Conservation (phyloP, 2,329 filamentous ascomycete species). For the Penicillium frequentans region DNA sequence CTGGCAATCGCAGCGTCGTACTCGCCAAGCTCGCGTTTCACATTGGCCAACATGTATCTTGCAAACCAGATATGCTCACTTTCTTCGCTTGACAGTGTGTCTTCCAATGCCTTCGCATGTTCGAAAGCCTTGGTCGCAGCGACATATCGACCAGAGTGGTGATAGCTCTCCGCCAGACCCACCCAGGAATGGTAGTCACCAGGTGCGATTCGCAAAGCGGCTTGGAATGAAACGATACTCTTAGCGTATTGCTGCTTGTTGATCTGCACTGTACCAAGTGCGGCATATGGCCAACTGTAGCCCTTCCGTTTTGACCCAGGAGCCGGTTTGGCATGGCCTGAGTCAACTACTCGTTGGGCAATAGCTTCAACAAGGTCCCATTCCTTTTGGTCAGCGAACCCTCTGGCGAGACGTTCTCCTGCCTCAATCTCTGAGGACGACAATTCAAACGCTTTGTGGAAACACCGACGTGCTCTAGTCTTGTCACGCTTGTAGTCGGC, state of each 20-base stretch:
- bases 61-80: constrained; percentile 85
- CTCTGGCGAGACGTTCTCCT: constrained; percentile 79
- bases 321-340: constrained; percentile 85
- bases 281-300: constrained; percentile 93
- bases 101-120: constrained; percentile 76
- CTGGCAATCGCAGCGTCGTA: constrained; percentile 78
- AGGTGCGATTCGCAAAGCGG: constrained; percentile 78
- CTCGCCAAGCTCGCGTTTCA: constrained; percentile 87
- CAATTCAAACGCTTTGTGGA: constrained; percentile 93
- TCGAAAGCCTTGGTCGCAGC: constrained; percentile 91
- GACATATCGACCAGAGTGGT: constrained; percentile 88
- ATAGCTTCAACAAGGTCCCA: constrained; percentile 97
- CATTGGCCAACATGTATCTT: constrained; percentile 93
- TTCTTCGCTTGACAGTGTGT: constrained; percentile 55
- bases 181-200: constrained; percentile 95
- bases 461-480: constrained; percentile 83
- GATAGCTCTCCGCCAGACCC: constrained; percentile 94
- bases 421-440: constrained; percentile 83
- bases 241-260: constrained; percentile 89
- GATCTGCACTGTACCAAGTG: constrained; percentile 88
- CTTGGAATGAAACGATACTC: constrained; percentile 88
- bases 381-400: constrained; percentile 85
- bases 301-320: constrained; percentile 92
- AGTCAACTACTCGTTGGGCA: constrained; percentile 85
- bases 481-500: constrained; percentile 87